Evolutionary conservation across 768 basidiomycete genomes (phyloP).

Genomic region (Dictyophora rubrovolvata): DNA sequence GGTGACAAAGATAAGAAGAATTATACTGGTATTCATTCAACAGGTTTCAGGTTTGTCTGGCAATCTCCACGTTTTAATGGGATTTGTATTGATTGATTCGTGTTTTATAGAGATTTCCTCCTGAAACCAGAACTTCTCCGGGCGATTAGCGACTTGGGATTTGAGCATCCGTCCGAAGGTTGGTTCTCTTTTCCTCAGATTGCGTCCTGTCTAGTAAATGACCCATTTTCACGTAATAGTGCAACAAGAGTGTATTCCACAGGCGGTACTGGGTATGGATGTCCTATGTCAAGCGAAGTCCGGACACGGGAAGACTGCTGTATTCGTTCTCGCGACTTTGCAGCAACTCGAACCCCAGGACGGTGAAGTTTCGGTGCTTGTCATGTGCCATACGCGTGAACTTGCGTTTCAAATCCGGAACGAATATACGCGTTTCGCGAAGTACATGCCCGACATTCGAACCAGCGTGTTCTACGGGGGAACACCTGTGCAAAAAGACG

Average conservation of each 20-base stretch:
- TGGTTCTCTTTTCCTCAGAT: conserved; percentile 13
- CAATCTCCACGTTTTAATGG: not conserved
- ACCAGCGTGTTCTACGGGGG: conserved; percentile 98
- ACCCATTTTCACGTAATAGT: conserved; percentile 37
- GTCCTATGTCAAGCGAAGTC: conserved; percentile 99
- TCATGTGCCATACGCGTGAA: conserved; percentile 98
- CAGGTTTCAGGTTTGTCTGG: conserved; percentile 79
- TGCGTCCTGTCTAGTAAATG: not conserved
- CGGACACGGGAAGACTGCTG: conserved; percentile 96
- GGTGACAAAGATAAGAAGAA: conserved; percentile 88
- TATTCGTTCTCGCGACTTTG: conserved; percentile 94
- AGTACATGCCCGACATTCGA: conserved; percentile 99
- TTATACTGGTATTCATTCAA: conserved; percentile 99
- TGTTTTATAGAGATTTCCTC: conserved; percentile 74
- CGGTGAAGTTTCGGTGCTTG: conserved; percentile 95
- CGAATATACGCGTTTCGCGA: conserved; percentile 97
- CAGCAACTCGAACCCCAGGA: conserved; percentile 98
- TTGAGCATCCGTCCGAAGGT: conserved; percentile 99
- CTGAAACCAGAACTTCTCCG: conserved; percentile 94
- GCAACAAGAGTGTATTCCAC: conserved; percentile 99
- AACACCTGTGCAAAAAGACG: conserved; percentile 87
- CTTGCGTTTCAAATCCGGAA: conserved; percentile 99
- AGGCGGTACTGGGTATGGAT: conserved; percentile 98
- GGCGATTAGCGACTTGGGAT: conserved; percentile 98
- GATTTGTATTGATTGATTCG: not conserved